Evolutionary conservation across 441 rosid species (phyloP).

Genomic region (Corymbia calophylla): DNA sequence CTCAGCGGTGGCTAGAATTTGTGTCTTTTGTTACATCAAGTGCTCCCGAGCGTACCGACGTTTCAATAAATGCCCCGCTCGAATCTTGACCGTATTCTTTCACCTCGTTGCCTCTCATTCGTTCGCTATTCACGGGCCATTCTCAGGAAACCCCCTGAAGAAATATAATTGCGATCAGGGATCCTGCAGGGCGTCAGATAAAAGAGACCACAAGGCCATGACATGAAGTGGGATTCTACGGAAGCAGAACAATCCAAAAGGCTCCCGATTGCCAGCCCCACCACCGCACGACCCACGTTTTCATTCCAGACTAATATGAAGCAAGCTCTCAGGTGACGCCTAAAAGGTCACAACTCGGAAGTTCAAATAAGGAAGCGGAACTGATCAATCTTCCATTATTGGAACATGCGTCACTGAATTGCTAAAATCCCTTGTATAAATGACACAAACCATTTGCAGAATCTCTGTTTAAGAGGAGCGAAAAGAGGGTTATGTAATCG

Average conservation of each 20-base stretch:
- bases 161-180: neutral
- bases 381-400: neutral
- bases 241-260: neutral
- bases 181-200: neutral
- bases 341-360: neutral
- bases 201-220: neutral
- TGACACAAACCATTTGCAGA: neutral
- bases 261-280: neutral
- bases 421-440: neutral
- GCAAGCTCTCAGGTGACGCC: neutral
- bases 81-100: neutral
- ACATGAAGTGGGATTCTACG: neutral
- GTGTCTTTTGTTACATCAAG: neutral
- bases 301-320: neutral
- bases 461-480: neutral
- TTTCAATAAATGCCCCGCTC: neutral
- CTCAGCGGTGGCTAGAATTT: neutral
- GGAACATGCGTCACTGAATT: neutral
- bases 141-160: neutral
- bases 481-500: neutral
- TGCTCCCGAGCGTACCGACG: neutral
- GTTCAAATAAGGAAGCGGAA: neutral
- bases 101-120: neutral
- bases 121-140: neutral
- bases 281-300: neutral